These are phyloP conservation scores for Sherardia arvensis DNA, from an alignment of 257 asterid species.

Conservation along the genomic window DNA sequence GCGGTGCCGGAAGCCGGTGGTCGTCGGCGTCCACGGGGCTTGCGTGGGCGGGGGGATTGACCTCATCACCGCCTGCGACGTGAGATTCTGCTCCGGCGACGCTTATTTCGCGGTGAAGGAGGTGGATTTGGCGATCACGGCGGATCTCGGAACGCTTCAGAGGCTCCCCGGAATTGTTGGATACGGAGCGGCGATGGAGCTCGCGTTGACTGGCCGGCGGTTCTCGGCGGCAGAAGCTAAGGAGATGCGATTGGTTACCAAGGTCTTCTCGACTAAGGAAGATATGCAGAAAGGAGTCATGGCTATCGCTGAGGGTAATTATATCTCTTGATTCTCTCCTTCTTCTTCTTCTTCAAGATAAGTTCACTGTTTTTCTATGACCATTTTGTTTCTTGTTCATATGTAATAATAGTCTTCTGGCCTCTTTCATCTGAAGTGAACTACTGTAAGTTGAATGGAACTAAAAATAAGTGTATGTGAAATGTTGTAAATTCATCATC, in stretches of 20 bases:
- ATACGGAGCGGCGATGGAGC: constrained; percentile 76
- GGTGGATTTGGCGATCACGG: constrained; percentile 75
- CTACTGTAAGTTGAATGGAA: too few relatives aligned
- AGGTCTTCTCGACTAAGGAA: constrained; percentile 37
- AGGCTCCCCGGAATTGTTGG: constrained; percentile 84
- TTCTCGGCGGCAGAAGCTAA: constrained; percentile 68
- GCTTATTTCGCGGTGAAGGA: constrained; percentile 69
- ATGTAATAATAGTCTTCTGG: too few relatives aligned
- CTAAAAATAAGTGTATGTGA: too few relatives aligned
- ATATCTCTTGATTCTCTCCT: neutral
- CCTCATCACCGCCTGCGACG: constrained; percentile 68
- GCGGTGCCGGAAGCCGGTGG: constrained; percentile 83
- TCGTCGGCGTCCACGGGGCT: constrained; percentile 71
- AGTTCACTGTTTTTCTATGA: neutral
- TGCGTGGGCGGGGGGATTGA: constrained; percentile 89
- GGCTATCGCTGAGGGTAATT: constrained; percentile 60
- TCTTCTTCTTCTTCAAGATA: too few relatives aligned
- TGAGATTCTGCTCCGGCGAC: constrained; percentile 48
- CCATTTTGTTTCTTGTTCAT: neutral
- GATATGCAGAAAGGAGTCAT: constrained; percentile 48
- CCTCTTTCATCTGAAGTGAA: too few relatives aligned
- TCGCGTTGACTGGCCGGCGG: constrained; percentile 66
- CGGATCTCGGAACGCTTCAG: constrained; percentile 90
- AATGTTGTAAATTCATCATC: too few relatives aligned
- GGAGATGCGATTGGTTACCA: constrained; percentile 55